phyloP scores from a whole-genome alignment of 2,329 filamentous ascomycete genomes.

The Calonectria honghensis region DNA sequence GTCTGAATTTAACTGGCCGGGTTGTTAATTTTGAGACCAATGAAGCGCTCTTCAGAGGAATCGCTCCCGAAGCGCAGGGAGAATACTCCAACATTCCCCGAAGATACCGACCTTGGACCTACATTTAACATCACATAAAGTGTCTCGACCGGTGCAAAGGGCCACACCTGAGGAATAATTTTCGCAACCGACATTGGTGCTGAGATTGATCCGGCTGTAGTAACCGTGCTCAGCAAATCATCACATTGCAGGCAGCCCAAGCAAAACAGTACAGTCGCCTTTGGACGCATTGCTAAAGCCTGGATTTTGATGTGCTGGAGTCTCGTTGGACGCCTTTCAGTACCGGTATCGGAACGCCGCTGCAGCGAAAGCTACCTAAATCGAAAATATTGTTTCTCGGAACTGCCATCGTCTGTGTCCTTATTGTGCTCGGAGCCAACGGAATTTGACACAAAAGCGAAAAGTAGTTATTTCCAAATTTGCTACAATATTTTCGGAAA shows the following conservation, averaged over 20 bases:
- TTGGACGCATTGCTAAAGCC: conserved; percentile 59
- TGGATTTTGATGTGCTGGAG: conserved; percentile 67
- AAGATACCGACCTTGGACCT: conserved; percentile 70
- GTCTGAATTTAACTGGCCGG: conserved; percentile 73
- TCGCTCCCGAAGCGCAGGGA: conserved; percentile 76
- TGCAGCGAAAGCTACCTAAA: conserved; percentile 81
- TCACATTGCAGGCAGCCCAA: conserved; percentile 60
- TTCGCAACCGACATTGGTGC: conserved; percentile 77
- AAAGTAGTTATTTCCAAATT: conserved; percentile 77
- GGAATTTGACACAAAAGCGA: conserved; percentile 68
- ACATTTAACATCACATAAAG: conserved; percentile 78
- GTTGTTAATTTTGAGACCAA: conserved; percentile 81
- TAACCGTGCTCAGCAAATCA: conserved; percentile 60
- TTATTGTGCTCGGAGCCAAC: conserved; percentile 81
- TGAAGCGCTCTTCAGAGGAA: conserved; percentile 76
- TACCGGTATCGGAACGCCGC: conserved; percentile 80
- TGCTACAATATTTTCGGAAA: conserved; percentile 69
- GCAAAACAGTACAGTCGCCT: conserved; percentile 65
- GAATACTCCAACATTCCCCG: conserved; percentile 63
- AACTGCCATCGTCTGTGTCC: conserved; percentile 80
- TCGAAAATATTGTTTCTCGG: conserved; percentile 80
- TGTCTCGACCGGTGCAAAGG: conserved; percentile 78
- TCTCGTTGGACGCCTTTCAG: conserved; percentile 79
- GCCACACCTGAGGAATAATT: conserved; percentile 76
- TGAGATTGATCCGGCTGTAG: conserved; percentile 78